Percentiles rank a stretch among this genome's conserved stretches.
phyloP scores from a whole-genome alignment of 2,329 filamentous ascomycete genomes.

The Thermothelomyces thermophilus region DNA sequence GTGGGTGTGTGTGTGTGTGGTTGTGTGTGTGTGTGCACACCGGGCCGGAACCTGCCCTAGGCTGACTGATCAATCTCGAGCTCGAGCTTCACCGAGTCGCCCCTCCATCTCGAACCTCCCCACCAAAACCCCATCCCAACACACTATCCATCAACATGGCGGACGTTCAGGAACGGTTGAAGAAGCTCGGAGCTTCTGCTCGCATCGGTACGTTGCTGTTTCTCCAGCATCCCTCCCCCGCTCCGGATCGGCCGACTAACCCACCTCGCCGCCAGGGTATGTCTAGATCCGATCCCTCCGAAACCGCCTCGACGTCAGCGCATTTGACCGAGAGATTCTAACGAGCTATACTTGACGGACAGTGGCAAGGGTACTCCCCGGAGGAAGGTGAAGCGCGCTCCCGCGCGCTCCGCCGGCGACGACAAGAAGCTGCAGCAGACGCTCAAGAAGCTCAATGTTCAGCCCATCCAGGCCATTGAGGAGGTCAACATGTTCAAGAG shows the following conservation, averaged over 20 bases:
- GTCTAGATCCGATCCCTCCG: conserved; percentile 18
- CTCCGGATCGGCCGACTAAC: conserved; percentile 20
- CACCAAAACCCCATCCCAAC: conserved; percentile 17
- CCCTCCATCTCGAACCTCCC: conserved; percentile 8
- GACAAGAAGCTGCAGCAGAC: conserved; percentile 99
- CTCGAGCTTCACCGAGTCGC: conserved; percentile 22
- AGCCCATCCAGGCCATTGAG: conserved; percentile 99
- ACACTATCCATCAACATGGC: conserved; percentile 37
- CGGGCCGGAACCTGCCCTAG: conserved; percentile 14
- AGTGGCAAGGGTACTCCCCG: conserved; percentile 96
- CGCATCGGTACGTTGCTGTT: conserved; percentile 58
- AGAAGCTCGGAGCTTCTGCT: conserved; percentile 50
- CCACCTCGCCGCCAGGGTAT: conserved; percentile 26
- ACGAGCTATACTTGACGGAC: conserved; percentile 23
- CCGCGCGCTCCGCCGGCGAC: conserved; percentile 85
- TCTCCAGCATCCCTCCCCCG: conserved; percentile 6
- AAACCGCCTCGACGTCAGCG: conserved; percentile 6
- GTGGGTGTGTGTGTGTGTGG: neutral
- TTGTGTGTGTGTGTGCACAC: conserved; percentile 1
- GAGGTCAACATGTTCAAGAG: conserved; percentile 99
- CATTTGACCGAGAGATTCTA: conserved; percentile 18
- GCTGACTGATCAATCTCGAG: conserved; percentile 22
- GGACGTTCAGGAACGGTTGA: conserved; percentile 53
- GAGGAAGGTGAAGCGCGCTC: conserved; percentile 97
- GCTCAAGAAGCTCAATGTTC: conserved; percentile 99